Evolutionary conservation across 768 basidiomycete species (phyloP).

Genomic region (Trametes sanguinea): DNA sequence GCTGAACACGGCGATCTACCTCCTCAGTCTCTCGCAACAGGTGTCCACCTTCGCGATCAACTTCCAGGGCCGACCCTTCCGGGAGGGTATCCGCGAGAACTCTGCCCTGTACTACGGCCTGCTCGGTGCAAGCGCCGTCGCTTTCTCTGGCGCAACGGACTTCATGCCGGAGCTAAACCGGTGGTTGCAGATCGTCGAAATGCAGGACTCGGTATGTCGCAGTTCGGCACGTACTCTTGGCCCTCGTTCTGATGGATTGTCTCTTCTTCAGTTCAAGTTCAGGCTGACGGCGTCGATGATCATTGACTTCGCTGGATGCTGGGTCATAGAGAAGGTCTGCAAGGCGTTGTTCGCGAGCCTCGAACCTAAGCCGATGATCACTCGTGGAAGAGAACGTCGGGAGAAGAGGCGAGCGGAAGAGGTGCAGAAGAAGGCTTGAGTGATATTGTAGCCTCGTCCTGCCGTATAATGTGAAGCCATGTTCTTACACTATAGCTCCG

Average conservation of each 20-base stretch:
- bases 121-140: conserved; percentile 84
- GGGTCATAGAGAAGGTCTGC: conserved; percentile 76
- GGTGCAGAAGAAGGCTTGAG: conserved; percentile 14
- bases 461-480: conserved; percentile 11
- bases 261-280: conserved; percentile 69
- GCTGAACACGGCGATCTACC: conserved; percentile 95
- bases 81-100: conserved; percentile 97
- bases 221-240: too few species aligned
- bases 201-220: conserved; percentile 68
- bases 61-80: conserved; percentile 96
- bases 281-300: conserved; percentile 80
- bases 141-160: conserved; percentile 91
- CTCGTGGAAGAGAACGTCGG: conserved; percentile 78
- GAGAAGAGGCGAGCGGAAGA: conserved; percentile 39
- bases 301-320: conserved; percentile 87
- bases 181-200: conserved; percentile 96
- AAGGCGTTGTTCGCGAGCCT: conserved; percentile 88
- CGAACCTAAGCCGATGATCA: conserved; percentile 83
- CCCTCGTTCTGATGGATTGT: too few species aligned
- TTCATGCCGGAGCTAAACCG: conserved; percentile 93
- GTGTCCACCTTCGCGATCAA: conserved; percentile 99
- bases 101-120: conserved; percentile 91
- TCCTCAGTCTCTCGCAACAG: conserved; percentile 93
- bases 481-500: conserved; percentile 6
- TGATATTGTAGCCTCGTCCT: background rate